Percentiles rank a stretch among this genome's conserved stretches.
phyloP scores from a whole-genome alignment of 2,329 filamentous ascomycete genomes.

The Penicillium italicum region DNA sequence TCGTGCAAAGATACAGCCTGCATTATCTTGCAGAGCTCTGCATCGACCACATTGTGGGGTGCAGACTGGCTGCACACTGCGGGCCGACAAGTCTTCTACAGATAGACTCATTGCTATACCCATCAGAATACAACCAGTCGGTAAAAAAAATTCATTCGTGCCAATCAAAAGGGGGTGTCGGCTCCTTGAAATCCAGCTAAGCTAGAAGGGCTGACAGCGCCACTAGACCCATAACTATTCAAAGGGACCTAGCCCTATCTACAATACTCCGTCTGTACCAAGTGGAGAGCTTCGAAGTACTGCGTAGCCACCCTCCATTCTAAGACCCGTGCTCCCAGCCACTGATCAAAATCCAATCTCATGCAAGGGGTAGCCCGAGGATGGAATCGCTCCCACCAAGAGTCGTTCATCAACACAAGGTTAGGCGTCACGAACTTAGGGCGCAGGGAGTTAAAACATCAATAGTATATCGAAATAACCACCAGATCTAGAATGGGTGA shows the following conservation, averaged over 20 bases:
- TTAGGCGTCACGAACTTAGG: background rate
- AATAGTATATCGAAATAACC: background rate
- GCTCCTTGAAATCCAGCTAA: background rate
- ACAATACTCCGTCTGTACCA: background rate
- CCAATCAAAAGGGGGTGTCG: background rate
- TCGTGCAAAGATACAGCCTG: constrained; percentile 7
- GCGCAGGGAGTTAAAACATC: constrained; percentile 3
- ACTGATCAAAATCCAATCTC: constrained; percentile 6
- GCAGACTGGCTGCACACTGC: constrained; percentile 9
- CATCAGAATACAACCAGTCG: background rate
- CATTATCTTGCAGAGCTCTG: constrained; percentile 20
- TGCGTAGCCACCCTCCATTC: background rate
- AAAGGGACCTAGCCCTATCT: background rate
- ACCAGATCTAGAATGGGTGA: background rate
- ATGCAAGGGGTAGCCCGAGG: constrained; percentile 20
- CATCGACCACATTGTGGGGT: constrained; percentile 9
- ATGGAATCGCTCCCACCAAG: background rate
- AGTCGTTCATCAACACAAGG: constrained; percentile 8
- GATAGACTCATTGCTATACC: background rate
- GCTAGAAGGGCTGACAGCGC: background rate
- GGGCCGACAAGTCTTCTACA: background rate
- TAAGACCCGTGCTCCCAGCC: background rate
- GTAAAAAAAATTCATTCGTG: too few species aligned
- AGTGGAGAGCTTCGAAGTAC: background rate
- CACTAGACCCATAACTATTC: background rate